These are phyloP conservation scores for Hemerocallis citrina DNA, from an alignment of 106 monocot genomes.

Conservation along the genomic window DNA sequence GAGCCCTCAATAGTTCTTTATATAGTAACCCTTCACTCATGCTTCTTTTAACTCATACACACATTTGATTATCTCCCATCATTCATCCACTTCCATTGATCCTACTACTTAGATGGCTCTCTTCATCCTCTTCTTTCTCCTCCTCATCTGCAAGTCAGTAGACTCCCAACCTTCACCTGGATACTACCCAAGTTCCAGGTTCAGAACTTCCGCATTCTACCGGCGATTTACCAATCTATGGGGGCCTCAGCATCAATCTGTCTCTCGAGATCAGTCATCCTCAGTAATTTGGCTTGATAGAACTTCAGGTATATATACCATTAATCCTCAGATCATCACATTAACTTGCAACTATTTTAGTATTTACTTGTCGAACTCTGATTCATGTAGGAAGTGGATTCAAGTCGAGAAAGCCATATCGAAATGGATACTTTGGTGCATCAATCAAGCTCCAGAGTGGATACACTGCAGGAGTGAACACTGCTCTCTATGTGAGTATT, in stretches of 20 bases:
- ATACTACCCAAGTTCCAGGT: constrained; percentile 56
- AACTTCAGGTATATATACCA: constrained; percentile 29
- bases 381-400: constrained; percentile 35
- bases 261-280: constrained; percentile 37
- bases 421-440: constrained; percentile 38
- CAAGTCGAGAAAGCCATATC: constrained; percentile 29
- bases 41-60: no score
- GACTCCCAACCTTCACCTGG: constrained; percentile 56
- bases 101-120: neutral
- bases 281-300: constrained; percentile 54
- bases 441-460: constrained; percentile 43
- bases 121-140: constrained; percentile 6
- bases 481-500: constrained; percentile 36
- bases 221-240: constrained; percentile 40
- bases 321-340: neutral
- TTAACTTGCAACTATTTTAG: neutral
- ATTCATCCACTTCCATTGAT: no score
- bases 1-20: constrained; percentile 36
- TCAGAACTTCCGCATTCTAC: constrained; percentile 22
- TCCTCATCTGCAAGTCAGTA: constrained; percentile 3
- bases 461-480: constrained; percentile 50
- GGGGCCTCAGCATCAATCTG: constrained; percentile 45
- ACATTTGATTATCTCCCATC: no score
- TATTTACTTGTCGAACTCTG: neutral
- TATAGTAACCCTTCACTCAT: constrained; percentile 10